Percentiles rank a stretch among this genome's conserved stretches.
These are phyloP conservation scores for Calendula officinalis DNA, from an alignment of 129 eudicot species.

Conservation along the genomic window DNA sequence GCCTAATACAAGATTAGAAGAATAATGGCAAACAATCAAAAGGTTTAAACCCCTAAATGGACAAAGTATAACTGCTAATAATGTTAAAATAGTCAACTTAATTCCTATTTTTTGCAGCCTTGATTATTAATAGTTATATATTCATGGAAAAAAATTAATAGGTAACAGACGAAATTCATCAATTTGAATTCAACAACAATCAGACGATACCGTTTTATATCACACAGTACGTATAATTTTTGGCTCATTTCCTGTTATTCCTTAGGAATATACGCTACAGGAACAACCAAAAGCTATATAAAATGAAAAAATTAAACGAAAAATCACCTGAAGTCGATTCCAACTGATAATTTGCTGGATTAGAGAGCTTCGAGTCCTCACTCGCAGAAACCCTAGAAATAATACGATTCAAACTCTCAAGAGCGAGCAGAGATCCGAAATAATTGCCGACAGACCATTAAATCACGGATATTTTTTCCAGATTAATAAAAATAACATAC, in stretches of 20 bases:
- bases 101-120: not conserved
- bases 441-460: conserved; percentile 37
- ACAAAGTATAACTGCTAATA: not conserved
- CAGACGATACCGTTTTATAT: no score
- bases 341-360: conserved; percentile 34
- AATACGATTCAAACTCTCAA: conserved; percentile 15
- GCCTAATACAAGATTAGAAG: not conserved
- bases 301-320: not conserved
- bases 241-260: no score
- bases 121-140: no score
- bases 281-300: not conserved
- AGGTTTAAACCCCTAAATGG: conserved; percentile 1
- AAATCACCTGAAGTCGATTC: conserved; percentile 29
- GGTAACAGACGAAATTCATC: no score
- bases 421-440: conserved; percentile 56
- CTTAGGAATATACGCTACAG: not conserved
- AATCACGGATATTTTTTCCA: conserved; percentile 19
- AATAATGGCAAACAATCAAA: no score
- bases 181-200: not conserved
- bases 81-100: not conserved
- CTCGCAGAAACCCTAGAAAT: conserved; percentile 45
- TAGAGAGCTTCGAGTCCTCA: conserved; percentile 29
- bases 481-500: not conserved
- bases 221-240: no score
- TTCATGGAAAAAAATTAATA: no score